Conservation (phyloP, 2,329 filamentous ascomycete species). For the Pyrenochaeta sp. region DNA sequence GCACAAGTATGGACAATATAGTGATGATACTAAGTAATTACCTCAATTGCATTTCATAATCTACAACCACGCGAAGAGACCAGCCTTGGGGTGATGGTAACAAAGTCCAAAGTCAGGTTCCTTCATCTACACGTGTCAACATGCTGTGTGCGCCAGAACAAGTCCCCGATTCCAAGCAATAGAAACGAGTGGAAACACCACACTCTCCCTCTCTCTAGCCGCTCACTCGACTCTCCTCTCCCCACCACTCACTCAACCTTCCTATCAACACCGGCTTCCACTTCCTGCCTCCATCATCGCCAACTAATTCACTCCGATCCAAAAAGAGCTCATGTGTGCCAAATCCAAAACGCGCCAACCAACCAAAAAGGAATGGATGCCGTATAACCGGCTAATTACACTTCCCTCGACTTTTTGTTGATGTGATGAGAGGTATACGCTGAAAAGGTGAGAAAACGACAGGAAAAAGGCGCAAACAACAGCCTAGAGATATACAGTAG, state of each 20-base stretch:
- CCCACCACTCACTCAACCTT: not conserved
- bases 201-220: not conserved
- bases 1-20: not conserved
- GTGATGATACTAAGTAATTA: conserved; percentile 9
- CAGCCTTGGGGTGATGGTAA: conserved; percentile 13
- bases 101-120: conserved; percentile 7
- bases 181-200: not conserved
- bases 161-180: not conserved
- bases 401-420: conserved; percentile 33
- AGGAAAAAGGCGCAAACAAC: not conserved
- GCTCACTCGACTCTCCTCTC: not conserved
- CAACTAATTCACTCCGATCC: not conserved
- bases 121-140: conserved; percentile 34
- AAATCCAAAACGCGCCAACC: conserved; percentile 15
- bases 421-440: conserved; percentile 29
- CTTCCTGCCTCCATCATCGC: not conserved
- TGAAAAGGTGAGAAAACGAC: conserved; percentile 3
- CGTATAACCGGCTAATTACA: conserved; percentile 39
- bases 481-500: conserved; percentile 14
- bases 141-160: conserved; percentile 4
- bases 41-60: conserved; percentile 25
- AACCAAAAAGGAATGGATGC: conserved; percentile 20
- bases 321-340: conserved; percentile 1
- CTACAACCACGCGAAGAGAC: conserved; percentile 26
- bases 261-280: not conserved